These are phyloP conservation scores for Eutrema heterophyllum DNA, from an alignment of 345 rosid species.

Conservation along the genomic window DNA sequence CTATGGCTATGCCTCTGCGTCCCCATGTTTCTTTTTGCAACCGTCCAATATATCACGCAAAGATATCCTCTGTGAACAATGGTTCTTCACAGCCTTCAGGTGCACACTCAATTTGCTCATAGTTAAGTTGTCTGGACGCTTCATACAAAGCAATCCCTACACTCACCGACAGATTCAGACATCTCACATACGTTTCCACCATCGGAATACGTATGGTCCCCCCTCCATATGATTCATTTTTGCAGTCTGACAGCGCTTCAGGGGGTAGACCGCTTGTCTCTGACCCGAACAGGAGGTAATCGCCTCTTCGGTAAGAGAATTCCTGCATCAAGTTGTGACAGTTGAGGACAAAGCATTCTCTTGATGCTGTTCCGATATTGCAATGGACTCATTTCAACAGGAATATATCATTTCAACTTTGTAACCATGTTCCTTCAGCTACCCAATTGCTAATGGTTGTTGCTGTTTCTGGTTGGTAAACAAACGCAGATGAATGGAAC, in stretches of 20 bases:
- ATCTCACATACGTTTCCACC: conserved; percentile 91
- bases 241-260: conserved; percentile 76
- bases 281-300: conserved; percentile 83
- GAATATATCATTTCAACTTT: neutral
- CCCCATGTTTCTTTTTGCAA: neutral
- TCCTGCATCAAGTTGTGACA: conserved; percentile 45
- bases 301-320: conserved; percentile 67
- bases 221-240: conserved; percentile 50
- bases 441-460: neutral
- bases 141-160: conserved; percentile 89
- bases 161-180: conserved; percentile 88
- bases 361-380: too few relatives aligned
- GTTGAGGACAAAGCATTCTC: neutral
- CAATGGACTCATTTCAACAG: neutral
- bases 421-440: too few relatives aligned
- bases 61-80: conserved; percentile 56
- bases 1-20: neutral
- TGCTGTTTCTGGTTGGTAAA: neutral
- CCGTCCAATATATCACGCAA: conserved; percentile 38
- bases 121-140: conserved; percentile 82
- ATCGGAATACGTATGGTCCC: conserved; percentile 84
- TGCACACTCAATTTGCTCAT: conserved; percentile 54
- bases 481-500: conserved; percentile 26
- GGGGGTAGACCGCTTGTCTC: conserved; percentile 85
- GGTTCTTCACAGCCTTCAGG: conserved; percentile 36